These are phyloP conservation scores for Aspergillus olivimuriae DNA, from an alignment of 495 filamentous ascomycete genomes.

Conservation along the genomic window DNA sequence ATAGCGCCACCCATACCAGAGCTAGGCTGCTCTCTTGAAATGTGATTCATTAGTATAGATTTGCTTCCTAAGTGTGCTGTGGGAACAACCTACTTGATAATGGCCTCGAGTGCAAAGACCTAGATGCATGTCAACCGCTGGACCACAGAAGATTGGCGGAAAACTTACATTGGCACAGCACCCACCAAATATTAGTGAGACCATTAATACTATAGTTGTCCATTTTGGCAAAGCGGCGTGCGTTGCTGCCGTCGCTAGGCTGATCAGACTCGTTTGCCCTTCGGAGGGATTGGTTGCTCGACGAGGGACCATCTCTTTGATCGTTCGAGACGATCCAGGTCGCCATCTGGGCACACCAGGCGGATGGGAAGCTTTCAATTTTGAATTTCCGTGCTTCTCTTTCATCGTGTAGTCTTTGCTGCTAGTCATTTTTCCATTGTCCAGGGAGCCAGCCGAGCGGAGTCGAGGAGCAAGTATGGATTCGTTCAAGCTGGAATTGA, in stretches of 20 bases:
- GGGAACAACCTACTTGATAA: slow-evolving; percentile 68
- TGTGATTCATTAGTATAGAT: slow-evolving; percentile 10
- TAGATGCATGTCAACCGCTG: slow-evolving; percentile 20
- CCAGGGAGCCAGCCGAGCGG: background rate
- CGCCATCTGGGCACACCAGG: too few species aligned
- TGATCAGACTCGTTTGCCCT: slow-evolving; percentile 32
- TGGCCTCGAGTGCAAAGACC: slow-evolving; percentile 92
- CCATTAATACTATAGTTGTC: slow-evolving; percentile 63
- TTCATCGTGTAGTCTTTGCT: background rate
- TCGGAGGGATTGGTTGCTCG: too few species aligned
- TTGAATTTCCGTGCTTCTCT: background rate
- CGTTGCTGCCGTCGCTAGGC: slow-evolving; percentile 27
- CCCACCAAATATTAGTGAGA: slow-evolving; percentile 89
- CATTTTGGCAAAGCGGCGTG: slow-evolving; percentile 57
- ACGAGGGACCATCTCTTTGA: too few species aligned
- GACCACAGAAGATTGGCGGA: slow-evolving; percentile 5
- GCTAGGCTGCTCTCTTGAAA: slow-evolving; percentile 30
- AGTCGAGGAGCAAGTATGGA: too few species aligned
- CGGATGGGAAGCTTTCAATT: too few species aligned
- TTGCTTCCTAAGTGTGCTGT: slow-evolving; percentile 9
- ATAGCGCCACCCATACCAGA: slow-evolving; percentile 23
- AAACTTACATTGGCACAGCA: slow-evolving; percentile 90
- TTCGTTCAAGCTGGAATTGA: too few species aligned
- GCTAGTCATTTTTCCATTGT: background rate
- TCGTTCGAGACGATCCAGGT: too few species aligned